A percentile compares a stretch with the other conserved stretches of the same genome.
These are phyloP conservation scores for Aspergillus fumigatiaffinis DNA, from an alignment of 2,329 filamentous ascomycete genomes.

Conservation along the genomic window DNA sequence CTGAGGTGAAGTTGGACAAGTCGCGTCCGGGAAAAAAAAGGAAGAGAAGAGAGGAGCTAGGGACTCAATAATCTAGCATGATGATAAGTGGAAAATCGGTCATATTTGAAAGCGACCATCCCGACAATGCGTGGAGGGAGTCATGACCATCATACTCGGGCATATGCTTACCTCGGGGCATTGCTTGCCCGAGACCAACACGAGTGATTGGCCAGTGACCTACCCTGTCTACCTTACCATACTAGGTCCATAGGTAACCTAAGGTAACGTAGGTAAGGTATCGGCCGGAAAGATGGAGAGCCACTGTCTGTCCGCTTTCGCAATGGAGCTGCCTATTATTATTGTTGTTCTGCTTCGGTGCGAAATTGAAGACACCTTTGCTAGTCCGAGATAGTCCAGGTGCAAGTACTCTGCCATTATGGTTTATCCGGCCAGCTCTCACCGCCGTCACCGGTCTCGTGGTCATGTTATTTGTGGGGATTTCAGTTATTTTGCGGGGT, in stretches of 20 bases:
- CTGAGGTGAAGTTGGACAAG: not conserved
- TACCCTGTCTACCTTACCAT: no score
- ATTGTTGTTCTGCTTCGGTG: no score
- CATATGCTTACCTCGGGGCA: conserved; percentile 23
- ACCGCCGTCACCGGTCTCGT: no score
- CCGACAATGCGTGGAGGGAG: conserved; percentile 2
- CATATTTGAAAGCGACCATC: conserved; percentile 17
- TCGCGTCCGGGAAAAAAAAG: conserved; percentile 1
- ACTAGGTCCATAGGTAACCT: no score
- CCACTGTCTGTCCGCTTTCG: not conserved
- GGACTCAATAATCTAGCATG: conserved; percentile 8
- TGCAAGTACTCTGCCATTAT: not conserved
- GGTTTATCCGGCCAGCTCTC: no score
- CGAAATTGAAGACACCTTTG: no score
- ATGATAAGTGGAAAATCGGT: conserved; percentile 3
- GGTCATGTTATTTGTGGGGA: conserved; percentile 9
- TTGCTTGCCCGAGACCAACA: conserved; percentile 25
- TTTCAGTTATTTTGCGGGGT: conserved; percentile 16
- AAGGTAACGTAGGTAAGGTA: not conserved
- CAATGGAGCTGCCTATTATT: no score
- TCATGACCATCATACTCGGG: conserved; percentile 6
- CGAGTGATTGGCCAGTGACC: not conserved
- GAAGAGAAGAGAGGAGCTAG: conserved; percentile 6
- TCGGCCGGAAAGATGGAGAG: not conserved
- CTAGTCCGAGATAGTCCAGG: not conserved